Evolutionary conservation across 2,329 filamentous ascomycete species (phyloP), one percentile per base, ranked within the genome.

Genomic region (Rosellinia necatrix): DNA sequence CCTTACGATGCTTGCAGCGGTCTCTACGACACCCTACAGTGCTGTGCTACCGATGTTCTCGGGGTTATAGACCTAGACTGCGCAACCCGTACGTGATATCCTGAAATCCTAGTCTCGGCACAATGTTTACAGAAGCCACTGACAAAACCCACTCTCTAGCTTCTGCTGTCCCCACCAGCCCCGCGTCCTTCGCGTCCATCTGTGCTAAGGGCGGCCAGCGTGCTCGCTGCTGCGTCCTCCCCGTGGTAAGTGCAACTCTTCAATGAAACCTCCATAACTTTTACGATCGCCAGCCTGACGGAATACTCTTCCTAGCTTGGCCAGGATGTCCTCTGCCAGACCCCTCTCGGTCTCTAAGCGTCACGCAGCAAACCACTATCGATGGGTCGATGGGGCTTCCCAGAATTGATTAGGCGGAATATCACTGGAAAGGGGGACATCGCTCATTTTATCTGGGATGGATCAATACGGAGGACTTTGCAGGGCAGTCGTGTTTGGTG

Each of bases 11-110:
- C 78, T 37, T 80, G 79, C 71, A 72, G 72, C 15, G 60, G 60
- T 13, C 71, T 79, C 17, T 78, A 78, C 63, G 68, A 66, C 62
- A 74, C 64, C 27, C 66, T 80, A 3, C 77, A 81, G 61, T 88
- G 85, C 76, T 88, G 85, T 68, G 80, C 83, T 12, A 84, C 83
- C 27, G 81, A 87, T 59, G 77, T 87, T 34, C 78, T 87, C 35
- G 67, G 66, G 24, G 54, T 70, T n/a, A 66, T 66, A 22, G 68
- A 70, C 46, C 65, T 70, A 22, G 63, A 87, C 74, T 88, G 85
- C 69, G 71, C 65, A 15, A 68, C 72, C 55, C 82, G 68, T 70
- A 63, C 60, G 68, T 47, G 10, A 42, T 29, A 37, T 40, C 8
- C 2, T 29, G 12, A 27, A 37, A n/a, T n/a, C n/a, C n/a, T 6